phyloP scores from a whole-genome alignment of 129 eudicot species.

The Oenanthe sinensis region DNA sequence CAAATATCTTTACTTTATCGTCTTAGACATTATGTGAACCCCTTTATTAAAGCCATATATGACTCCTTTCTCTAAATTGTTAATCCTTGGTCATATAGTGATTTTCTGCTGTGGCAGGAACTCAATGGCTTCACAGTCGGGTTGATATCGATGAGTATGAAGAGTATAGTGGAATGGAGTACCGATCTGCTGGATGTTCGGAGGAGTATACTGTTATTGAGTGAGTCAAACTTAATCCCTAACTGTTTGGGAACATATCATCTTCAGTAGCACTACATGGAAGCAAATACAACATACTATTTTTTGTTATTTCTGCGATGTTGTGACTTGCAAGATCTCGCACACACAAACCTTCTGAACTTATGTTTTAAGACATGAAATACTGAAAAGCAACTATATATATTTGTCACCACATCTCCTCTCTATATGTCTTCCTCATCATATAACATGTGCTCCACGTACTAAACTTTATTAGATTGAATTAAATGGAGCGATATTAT shows the following conservation, averaged over 20 bases:
- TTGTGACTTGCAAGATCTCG: not conserved
- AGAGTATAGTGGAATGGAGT: constrained; percentile 82
- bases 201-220: constrained; percentile 74
- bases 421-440: not conserved
- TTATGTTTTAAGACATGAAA: not conserved
- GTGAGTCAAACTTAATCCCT: constrained; percentile 41
- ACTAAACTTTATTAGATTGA: not conserved
- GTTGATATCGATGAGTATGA: constrained; percentile 81
- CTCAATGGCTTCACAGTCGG: constrained; percentile 95
- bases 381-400: not conserved
- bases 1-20: not conserved
- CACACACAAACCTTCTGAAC: not conserved
- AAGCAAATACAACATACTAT: not conserved
- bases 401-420: not conserved
- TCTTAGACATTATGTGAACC: not conserved
- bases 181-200: constrained; percentile 82
- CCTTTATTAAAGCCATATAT: not conserved
- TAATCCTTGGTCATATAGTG: not conserved
- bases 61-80: not conserved
- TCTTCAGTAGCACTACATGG: not conserved
- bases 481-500: not conserved
- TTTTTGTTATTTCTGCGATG: not conserved
- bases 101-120: constrained; percentile 39
- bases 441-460: not conserved
- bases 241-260: not conserved